Conservation (phyloP, 768 basidiomycete species). For the Bullera alba region DNA sequence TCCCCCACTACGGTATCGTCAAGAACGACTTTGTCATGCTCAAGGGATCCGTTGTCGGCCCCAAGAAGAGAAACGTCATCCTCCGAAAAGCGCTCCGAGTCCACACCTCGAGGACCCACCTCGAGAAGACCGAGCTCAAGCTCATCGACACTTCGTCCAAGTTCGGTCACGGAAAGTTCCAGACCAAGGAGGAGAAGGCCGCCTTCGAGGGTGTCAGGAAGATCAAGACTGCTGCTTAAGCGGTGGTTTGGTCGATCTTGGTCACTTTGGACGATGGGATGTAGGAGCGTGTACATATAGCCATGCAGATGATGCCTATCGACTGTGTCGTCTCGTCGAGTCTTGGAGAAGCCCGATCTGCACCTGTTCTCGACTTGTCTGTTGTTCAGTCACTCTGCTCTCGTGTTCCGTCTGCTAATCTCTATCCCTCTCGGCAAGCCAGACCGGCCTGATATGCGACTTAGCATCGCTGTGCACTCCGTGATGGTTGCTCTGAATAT, state of each 20-base stretch:
- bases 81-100: constrained; percentile 95
- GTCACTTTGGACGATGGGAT: not conserved
- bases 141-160: constrained; percentile 91
- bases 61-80: constrained; percentile 96
- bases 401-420: too few relatives aligned
- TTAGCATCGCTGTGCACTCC: too few relatives aligned
- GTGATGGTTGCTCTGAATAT: too few relatives aligned
- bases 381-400: too few relatives aligned
- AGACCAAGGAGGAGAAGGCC: constrained; percentile 92
- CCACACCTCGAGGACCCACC: constrained; percentile 72
- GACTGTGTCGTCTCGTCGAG: too few relatives aligned
- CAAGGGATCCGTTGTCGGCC: constrained; percentile 92
- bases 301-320: not conserved
- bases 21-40: constrained; percentile 97
- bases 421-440: too few relatives aligned
- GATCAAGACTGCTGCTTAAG: constrained; percentile 44
- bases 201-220: constrained; percentile 63
- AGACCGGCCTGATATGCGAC: too few relatives aligned
- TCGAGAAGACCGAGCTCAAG: constrained; percentile 93
- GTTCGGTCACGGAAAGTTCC: constrained; percentile 95
- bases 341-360: too few relatives aligned
- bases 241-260: not conserved
- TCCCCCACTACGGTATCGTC: constrained; percentile 97
- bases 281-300: not conserved
- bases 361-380: too few relatives aligned